These are phyloP conservation scores for Kwoniella dendrophila DNA, from an alignment of 768 basidiomycete genomes.

Conservation along the genomic window DNA sequence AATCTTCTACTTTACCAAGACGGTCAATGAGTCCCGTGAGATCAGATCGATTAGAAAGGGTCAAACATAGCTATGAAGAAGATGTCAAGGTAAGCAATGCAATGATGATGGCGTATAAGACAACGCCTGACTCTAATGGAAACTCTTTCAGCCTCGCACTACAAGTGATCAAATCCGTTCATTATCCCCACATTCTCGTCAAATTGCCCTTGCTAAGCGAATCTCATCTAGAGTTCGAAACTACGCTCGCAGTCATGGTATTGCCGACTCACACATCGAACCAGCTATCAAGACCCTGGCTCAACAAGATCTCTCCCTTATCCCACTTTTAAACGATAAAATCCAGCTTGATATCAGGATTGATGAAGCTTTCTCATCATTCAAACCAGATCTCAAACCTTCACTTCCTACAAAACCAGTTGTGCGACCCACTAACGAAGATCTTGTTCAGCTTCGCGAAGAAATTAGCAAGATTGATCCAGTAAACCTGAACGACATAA, in stretches of 20 bases:
- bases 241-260: conserved; percentile 2
- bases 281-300: conserved; percentile 26
- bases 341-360: conserved; percentile 24
- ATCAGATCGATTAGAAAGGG: background rate
- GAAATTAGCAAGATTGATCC: conserved; percentile 34
- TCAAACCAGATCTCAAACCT: background rate
- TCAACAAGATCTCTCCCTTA: conserved; percentile 25
- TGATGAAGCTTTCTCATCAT: conserved; percentile 20
- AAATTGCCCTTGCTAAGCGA: conserved; percentile 16
- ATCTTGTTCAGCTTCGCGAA: conserved; percentile 8
- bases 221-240: conserved; percentile 16
- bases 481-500: conserved; percentile 23
- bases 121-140: background rate
- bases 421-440: conserved; percentile 2
- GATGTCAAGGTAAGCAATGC: conserved; percentile 2
- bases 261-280: conserved; percentile 3
- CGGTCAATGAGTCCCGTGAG: conserved; percentile 26
- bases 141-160: conserved; percentile 3
- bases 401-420: background rate
- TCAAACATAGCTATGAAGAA: background rate
- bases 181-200: conserved; percentile 25
- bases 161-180: conserved; percentile 36
- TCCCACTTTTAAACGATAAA: conserved; percentile 32
- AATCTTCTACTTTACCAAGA: background rate
- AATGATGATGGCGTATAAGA: background rate